Conservation (phyloP, 768 basidiomycete genomes). For the Mycena vulgaris region DNA sequence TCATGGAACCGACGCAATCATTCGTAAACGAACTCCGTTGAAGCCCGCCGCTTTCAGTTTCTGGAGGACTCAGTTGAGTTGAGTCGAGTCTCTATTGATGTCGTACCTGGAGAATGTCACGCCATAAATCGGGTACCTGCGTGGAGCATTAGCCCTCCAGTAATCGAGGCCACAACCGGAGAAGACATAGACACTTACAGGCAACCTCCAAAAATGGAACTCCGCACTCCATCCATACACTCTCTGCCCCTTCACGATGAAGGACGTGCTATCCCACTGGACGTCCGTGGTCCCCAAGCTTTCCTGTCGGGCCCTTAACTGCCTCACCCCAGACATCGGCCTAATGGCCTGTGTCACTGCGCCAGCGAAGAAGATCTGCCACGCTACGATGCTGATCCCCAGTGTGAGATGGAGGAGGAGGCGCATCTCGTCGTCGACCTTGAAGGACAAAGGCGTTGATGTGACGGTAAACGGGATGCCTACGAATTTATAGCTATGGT, state of each 20-base stretch:
- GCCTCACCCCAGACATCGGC: background rate
- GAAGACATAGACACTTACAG: conserved; percentile 12
- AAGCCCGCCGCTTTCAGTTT: conserved; percentile 31
- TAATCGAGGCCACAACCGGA: background rate
- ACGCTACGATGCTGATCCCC: conserved; percentile 9
- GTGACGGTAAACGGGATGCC: conserved; percentile 5
- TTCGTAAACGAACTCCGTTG: conserved; percentile 24
- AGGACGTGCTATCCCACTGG: conserved; percentile 30
- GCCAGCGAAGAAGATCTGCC: conserved; percentile 13
- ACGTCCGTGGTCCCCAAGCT: conserved; percentile 20
- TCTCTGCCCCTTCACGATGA: conserved; percentile 30
- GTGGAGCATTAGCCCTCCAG: background rate
- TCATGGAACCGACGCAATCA: background rate
- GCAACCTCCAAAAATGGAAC: conserved; percentile 34
- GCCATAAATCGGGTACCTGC: conserved; percentile 31
- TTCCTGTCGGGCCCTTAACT: conserved; percentile 16
- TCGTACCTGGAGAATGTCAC: conserved; percentile 29
- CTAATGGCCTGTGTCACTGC: background rate
- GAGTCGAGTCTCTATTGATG: background rate
- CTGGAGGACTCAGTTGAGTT: background rate
- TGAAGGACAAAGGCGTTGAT: conserved; percentile 5
- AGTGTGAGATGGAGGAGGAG: conserved; percentile 15
- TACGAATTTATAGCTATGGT: conserved; percentile 16
- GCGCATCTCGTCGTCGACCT: conserved; percentile 23
- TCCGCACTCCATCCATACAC: conserved; percentile 32